Conservation (phyloP, 192 early-diverging fungal genomes). For the Backusella parvicylindrica region DNA sequence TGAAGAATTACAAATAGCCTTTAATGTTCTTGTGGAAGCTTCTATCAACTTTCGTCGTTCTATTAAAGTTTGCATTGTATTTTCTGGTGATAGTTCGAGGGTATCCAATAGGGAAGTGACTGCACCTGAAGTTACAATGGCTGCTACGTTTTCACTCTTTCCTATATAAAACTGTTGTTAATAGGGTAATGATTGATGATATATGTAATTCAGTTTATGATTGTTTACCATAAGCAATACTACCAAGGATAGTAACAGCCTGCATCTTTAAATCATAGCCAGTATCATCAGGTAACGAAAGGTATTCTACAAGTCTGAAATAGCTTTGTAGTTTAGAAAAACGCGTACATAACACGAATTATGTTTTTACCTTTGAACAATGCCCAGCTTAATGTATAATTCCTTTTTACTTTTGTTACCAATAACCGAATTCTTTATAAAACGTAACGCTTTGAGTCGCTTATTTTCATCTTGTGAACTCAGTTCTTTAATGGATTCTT, state of each 20-base stretch:
- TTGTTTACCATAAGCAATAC: slow-evolving; percentile 60
- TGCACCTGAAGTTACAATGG: slow-evolving; percentile 55
- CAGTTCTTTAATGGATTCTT: slow-evolving; percentile 50
- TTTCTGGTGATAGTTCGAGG: slow-evolving; percentile 19
- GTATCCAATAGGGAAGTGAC: slow-evolving; percentile 50
- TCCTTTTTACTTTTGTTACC: slow-evolving; percentile 81
- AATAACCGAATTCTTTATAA: slow-evolving; percentile 82
- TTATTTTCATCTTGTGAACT: slow-evolving; percentile 36
- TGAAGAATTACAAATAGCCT: slow-evolving; percentile 57
- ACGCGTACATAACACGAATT: background rate
- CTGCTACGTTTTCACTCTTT: slow-evolving; percentile 56
- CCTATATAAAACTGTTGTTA: slow-evolving; percentile 26
- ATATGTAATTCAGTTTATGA: background rate
- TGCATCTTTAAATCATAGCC: slow-evolving; percentile 51
- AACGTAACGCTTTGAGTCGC: slow-evolving; percentile 53
- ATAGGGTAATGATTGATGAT: background rate
- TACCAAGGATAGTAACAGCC: slow-evolving; percentile 63
- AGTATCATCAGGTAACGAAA: slow-evolving; percentile 31
- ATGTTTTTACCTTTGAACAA: slow-evolving; percentile 49
- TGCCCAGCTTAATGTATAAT: slow-evolving; percentile 59
- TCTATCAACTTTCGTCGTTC: slow-evolving; percentile 56
- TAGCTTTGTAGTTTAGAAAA: background rate
- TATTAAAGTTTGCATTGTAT: slow-evolving; percentile 10
- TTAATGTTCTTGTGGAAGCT: slow-evolving; percentile 64
- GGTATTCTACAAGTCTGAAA: slow-evolving; percentile 55